Evolutionary conservation across 768 basidiomycete species (phyloP).

Genomic region (Chalciporus pseudorubinellus): DNA sequence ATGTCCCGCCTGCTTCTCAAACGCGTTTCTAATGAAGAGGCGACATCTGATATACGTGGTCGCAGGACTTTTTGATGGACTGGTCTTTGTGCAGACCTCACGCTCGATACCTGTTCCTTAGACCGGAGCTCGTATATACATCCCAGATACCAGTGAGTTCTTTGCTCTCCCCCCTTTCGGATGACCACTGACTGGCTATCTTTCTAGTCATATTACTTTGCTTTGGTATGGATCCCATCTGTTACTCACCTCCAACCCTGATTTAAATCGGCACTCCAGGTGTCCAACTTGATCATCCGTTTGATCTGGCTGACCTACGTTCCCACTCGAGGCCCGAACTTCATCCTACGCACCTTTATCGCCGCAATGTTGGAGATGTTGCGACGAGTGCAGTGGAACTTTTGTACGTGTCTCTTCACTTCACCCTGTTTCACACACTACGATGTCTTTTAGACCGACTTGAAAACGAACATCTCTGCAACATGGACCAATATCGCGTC

Average conservation of each 20-base stretch:
- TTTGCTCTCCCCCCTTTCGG: not conserved
- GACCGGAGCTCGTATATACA: constrained; percentile 73
- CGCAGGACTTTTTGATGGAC: constrained; percentile 83
- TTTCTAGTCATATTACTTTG: constrained; percentile 69
- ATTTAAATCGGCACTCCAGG: constrained; percentile 22
- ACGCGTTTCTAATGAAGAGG: no score
- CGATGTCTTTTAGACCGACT: constrained; percentile 53
- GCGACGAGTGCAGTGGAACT: constrained; percentile 88
- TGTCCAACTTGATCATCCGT: constrained; percentile 69
- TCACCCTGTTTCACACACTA: not conserved
- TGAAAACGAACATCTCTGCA: constrained; percentile 91
- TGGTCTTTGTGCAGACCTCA: constrained; percentile 78
- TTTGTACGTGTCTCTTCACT: constrained; percentile 52
- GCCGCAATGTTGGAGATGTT: constrained; percentile 72
- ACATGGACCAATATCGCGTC: constrained; percentile 89
- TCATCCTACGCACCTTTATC: constrained; percentile 62
- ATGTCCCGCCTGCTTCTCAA: constrained; percentile 21
- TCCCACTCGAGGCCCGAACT: constrained; percentile 45
- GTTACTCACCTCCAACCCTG: not conserved
- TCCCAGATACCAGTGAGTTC: constrained; percentile 54
- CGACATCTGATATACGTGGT: not conserved
- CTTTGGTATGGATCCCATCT: constrained; percentile 50
- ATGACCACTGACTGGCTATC: not conserved
- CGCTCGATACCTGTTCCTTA: constrained; percentile 57
- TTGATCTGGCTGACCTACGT: constrained; percentile 85